Evolutionary conservation across 2,329 filamentous ascomycete genomes (phyloP), one percentile per base, ranked within the genome.

Genomic region (Colletotrichum spinosum): DNA sequence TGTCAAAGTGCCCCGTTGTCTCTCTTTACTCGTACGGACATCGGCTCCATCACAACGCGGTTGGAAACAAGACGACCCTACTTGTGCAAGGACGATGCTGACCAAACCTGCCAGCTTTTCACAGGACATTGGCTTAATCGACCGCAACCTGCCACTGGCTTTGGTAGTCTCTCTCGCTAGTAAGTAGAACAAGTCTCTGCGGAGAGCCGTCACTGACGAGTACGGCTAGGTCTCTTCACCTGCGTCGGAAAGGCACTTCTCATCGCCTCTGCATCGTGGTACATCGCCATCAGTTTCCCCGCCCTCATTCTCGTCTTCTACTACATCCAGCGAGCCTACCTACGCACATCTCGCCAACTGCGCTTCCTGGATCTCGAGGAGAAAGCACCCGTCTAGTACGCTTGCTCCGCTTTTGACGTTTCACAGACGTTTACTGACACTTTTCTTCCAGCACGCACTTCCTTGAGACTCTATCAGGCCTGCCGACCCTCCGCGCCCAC

Each of bases 401-500:
- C 9, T 71, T 73, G 11, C 35, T n/a, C 8, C 41, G 25, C 25
- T 25, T 25, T 25, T 25, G 25, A 4, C 44, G 77, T 3, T 71
- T 70, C 15, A 6, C 38, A 45, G 15, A 50, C 34, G 33, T 25
- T 17, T 8, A 6, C 33, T 64, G n/a, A 57, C n/a, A 49, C 9
- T 7, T 11, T 17, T 17, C 46, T 37, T 17, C 15, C 9, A 67
- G 64, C 58, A 76, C 77, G 0, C 74, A 78, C 11, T 79, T 82
- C 62, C 73, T 80, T 9, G 85, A 88, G 60, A 83, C 81, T 0
- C 69, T 86, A 1, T 73, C 76, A 10, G 84, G 84, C 0, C 69
- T 86, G 0, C 67, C 78, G 1, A 86, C 83, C 0, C 80, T 88
- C 49, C 80, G 86, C 10, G 84, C 86, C 4, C 88, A 87, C 68